These are phyloP conservation scores for Rugonectria rugulosa DNA, from an alignment of 2,329 filamentous ascomycete species.

Conservation along the genomic window DNA sequence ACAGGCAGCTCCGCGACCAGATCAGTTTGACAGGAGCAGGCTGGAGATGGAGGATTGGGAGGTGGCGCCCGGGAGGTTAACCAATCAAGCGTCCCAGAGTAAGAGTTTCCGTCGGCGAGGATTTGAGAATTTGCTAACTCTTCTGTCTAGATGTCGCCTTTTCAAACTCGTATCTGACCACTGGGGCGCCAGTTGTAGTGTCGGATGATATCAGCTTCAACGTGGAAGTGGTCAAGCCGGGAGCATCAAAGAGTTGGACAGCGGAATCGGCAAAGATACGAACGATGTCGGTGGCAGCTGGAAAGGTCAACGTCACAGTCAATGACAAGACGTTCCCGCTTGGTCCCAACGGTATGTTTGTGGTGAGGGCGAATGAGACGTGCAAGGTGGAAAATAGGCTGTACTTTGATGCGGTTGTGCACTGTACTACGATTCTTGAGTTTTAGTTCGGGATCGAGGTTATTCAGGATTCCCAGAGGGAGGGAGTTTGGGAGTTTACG, in stretches of 20 bases:
- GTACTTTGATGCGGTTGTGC: slow-evolving; percentile 54
- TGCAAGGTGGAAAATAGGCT: slow-evolving; percentile 53
- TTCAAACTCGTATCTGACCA: slow-evolving; percentile 51
- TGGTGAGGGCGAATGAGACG: slow-evolving; percentile 47
- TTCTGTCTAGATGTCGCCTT: slow-evolving; percentile 49
- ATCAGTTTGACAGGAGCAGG: background rate
- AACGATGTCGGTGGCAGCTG: slow-evolving; percentile 49
- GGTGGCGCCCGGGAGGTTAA: slow-evolving; percentile 52
- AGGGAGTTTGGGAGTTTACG: background rate
- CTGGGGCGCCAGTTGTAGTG: slow-evolving; percentile 46
- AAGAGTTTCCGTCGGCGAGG: slow-evolving; percentile 28
- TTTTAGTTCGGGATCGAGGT: slow-evolving; percentile 14
- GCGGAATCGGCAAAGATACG: slow-evolving; percentile 43
- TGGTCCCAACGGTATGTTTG: slow-evolving; percentile 55
- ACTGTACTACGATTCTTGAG: slow-evolving; percentile 46
- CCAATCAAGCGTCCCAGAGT: slow-evolving; percentile 46
- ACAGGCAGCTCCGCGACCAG: background rate
- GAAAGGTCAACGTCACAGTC: slow-evolving; percentile 51
- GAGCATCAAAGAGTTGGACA: slow-evolving; percentile 43
- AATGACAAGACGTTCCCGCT: slow-evolving; percentile 48
- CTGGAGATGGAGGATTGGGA: slow-evolving; percentile 55
- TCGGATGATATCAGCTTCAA: slow-evolving; percentile 50
- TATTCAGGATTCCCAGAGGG: background rate
- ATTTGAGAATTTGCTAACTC: background rate
- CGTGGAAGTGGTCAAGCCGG: slow-evolving; percentile 50